These are phyloP conservation scores for Calamus simplicifolius DNA, from an alignment of 176 grass and related monocot species.

Conservation along the genomic window DNA sequence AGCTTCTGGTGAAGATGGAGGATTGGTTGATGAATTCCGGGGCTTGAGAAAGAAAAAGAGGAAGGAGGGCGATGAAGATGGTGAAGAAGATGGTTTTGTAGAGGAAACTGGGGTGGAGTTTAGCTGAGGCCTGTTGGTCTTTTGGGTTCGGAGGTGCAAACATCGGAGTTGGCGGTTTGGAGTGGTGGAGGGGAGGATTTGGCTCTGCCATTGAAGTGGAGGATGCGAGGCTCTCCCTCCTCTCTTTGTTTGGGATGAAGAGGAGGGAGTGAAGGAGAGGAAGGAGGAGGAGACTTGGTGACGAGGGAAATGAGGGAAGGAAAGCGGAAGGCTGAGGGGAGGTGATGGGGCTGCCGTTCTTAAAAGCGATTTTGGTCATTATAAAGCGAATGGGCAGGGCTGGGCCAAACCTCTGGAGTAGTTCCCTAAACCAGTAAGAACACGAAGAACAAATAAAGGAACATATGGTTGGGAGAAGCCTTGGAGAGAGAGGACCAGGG, in stretches of 20 bases:
- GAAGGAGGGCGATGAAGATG: constrained; percentile 50
- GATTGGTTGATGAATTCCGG: constrained; percentile 22
- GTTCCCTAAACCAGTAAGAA: no score
- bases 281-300: neutral
- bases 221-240: no score
- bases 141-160: neutral
- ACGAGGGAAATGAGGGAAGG: constrained; percentile 1
- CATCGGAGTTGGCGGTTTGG: neutral
- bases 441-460: no score
- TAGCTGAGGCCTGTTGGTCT: neutral
- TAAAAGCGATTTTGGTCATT: neutral
- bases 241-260: no score
- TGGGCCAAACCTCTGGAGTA: no score
- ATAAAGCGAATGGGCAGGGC: no score
- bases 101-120: constrained; percentile 36
- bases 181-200: neutral
- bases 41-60: constrained; percentile 36
- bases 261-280: neutral
- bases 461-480: no score
- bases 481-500: no score
- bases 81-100: constrained; percentile 49
- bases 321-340: neutral
- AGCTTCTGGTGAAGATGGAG: constrained; percentile 28
- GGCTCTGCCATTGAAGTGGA: neutral
- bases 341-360: neutral